A percentile compares a stretch with the other conserved stretches of the same genome.
These are phyloP conservation scores for Tetrahymena elliotti DNA, from an alignment of 73 alveolate species.

Conservation along the genomic window DNA sequence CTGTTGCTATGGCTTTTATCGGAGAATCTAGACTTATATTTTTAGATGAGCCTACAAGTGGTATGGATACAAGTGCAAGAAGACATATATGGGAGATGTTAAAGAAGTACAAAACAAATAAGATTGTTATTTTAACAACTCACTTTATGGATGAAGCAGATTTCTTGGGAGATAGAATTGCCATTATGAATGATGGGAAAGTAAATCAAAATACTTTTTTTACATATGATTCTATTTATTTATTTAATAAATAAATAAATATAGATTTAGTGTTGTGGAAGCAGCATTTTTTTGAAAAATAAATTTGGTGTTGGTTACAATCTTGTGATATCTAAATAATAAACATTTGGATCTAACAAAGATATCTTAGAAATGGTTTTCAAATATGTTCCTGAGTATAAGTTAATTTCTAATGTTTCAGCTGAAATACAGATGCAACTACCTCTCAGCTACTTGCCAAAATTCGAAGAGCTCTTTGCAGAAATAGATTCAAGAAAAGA, in stretches of 20 bases:
- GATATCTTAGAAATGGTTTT: not conserved
- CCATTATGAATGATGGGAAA: conserved; percentile 59
- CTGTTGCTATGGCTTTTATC: conserved; percentile 85
- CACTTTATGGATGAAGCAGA: conserved; percentile 78
- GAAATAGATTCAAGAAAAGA: conserved; percentile 39
- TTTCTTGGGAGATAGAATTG: conserved; percentile 55
- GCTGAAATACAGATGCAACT: not conserved
- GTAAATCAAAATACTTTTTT: conserved; percentile 13
- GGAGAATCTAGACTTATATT: conserved; percentile 83
- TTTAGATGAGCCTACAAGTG: conserved; percentile 95
- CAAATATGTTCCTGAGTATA: not conserved
- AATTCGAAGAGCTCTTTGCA: conserved; percentile 40
- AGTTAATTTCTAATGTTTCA: not conserved
- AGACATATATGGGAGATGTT: conserved; percentile 92
- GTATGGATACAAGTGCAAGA: conserved; percentile 91
- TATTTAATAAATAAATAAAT: conserved; percentile 54
- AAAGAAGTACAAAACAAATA: conserved; percentile 69
- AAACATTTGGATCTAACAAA: not conserved
- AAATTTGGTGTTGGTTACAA: conserved; percentile 75
- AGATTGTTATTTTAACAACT: conserved; percentile 73
- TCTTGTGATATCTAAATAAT: conserved; percentile 55
- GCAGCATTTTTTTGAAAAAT: conserved; percentile 51
- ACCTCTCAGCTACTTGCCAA: conserved; percentile 14
- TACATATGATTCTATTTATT: not conserved
- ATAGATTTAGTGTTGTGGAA: conserved; percentile 44